phyloP scores from a whole-genome alignment of 2,329 filamentous ascomycete genomes.

The Hypomyces rosellus region DNA sequence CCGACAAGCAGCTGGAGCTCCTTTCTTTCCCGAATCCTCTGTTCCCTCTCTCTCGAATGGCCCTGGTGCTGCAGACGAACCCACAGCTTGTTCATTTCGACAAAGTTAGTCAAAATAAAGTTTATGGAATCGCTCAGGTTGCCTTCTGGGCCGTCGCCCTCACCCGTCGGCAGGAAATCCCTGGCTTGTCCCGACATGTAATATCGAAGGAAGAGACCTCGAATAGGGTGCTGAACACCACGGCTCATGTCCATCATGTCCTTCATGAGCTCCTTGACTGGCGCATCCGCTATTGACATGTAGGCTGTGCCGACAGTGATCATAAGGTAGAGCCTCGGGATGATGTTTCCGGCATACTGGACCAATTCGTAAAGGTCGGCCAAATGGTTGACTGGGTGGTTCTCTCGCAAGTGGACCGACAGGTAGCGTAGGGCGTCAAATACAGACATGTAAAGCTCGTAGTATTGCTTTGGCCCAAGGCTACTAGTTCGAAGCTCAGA shows the following conservation, averaged over 20 bases:
- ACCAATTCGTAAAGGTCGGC: constrained; percentile 97
- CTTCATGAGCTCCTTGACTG: constrained; percentile 99
- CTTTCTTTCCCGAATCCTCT: constrained; percentile 87
- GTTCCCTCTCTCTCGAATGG: constrained; percentile 88
- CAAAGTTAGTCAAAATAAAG: constrained; percentile 96
- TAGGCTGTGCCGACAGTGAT: constrained; percentile 98
- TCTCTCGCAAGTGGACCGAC: constrained; percentile 92
- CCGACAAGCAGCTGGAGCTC: constrained; percentile 93
- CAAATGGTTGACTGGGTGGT: constrained; percentile 94
- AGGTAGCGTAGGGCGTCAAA: constrained; percentile 97
- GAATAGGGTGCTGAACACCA: constrained; percentile 93
- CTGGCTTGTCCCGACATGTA: constrained; percentile 93
- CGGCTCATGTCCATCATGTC: constrained; percentile 99
- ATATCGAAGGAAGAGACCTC: constrained; percentile 90
- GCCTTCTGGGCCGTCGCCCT: constrained; percentile 85
- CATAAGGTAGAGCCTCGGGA: constrained; percentile 95
- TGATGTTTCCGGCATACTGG: constrained; percentile 96
- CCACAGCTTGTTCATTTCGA: constrained; percentile 99
- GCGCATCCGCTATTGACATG: constrained; percentile 96
- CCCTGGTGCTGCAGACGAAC: constrained; percentile 95
- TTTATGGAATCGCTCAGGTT: constrained; percentile 97
- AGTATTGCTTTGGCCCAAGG: constrained; percentile 98
- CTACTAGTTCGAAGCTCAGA: constrained; percentile 97
- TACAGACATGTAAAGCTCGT: constrained; percentile 98
- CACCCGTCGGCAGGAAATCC: constrained; percentile 76